Evolutionary conservation across 2,329 filamentous ascomycete genomes (phyloP), one percentile per base, ranked within the genome.

Genomic region (Diplocarpon mali): DNA sequence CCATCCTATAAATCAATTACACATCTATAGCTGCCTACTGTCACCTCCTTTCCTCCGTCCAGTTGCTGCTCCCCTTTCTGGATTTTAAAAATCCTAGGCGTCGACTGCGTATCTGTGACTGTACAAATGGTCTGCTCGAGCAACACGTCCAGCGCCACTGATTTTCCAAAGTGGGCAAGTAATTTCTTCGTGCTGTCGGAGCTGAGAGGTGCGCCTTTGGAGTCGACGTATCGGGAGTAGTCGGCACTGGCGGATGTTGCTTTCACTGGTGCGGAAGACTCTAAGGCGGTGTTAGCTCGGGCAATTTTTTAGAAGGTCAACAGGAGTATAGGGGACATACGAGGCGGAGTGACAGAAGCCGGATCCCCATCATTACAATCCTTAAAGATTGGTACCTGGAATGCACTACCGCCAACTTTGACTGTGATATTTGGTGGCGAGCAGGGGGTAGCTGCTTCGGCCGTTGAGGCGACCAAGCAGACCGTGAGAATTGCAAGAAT

Each of bases 331-430:
- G 5, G 14, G 35, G 20, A 43, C 45, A 15, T 48, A 48, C 46
- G 35, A 11, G 13, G 9, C 16, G 47, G 47, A 9, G 43, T 46
- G 10, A 41, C 32, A 6, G 40, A 28, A 9, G 31, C 39, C 10
- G 47, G 32, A 11, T 35, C 17, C 2, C 39, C 42, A 20, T 32
- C 46, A n/a, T 42, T 49, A 16, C 47, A 49, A 34, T 49, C 47
- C 38, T 44, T 45, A 32, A 49, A 49, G 34, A 49, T 6, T 32
- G 47, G 47, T n/a, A 49, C 47, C 8, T 40, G 39, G 27, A 49
- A 45, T 29, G 7, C 38, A n/a, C n/a, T 30, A 10, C 24, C 30
- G 13, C 41, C 38, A 17, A 49, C 24, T 15, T 24, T 24, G 20
- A 24, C 4, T 24, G 20, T 24, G 20, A 24, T 24, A 7, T 24